Evolutionary conservation across 2,329 filamentous ascomycete genomes (phyloP).

Genomic region (Colletotrichum sp.): DNA sequence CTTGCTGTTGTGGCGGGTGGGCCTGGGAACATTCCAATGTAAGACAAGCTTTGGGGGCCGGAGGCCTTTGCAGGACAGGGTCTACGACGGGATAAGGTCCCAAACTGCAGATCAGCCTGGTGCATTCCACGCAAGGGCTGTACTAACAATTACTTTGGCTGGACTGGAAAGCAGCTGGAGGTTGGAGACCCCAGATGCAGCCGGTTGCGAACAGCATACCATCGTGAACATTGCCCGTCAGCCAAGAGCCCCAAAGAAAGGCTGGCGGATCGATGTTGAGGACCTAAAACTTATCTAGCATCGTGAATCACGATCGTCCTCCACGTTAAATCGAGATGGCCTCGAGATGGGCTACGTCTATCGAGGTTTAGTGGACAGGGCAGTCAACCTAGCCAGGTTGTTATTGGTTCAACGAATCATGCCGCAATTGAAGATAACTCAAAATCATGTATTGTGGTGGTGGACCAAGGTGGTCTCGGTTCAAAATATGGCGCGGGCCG

Average conservation of each 20-base stretch:
- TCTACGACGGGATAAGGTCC: not conserved
- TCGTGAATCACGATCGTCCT: not conserved
- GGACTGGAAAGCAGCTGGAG: not conserved
- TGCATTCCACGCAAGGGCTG: slow-evolving; percentile 5
- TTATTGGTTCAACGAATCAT: not conserved
- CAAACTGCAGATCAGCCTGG: not conserved
- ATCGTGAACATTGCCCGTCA: not conserved
- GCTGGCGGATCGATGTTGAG: not conserved
- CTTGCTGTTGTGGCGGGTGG: slow-evolving; percentile 13
- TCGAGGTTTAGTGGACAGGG: not conserved
- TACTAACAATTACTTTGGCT: not conserved
- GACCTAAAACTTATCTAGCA: not conserved
- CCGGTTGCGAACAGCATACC: not conserved
- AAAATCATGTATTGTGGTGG: not conserved
- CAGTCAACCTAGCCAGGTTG: not conserved
- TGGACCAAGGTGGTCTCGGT: not conserved
- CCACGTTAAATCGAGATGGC: not conserved
- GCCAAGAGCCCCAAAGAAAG: not conserved
- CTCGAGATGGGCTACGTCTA: not conserved
- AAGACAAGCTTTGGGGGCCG: not conserved
- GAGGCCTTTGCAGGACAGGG: not conserved
- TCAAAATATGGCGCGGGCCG: not conserved
- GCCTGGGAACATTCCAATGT: slow-evolving; percentile 1
- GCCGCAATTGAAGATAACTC: not conserved
- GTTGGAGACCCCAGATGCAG: not conserved